A percentile compares a stretch with the other conserved stretches of the same genome.
These are phyloP conservation scores for Cnidoscolus chayamansa DNA, from an alignment of 441 rosid species.

Conservation along the genomic window DNA sequence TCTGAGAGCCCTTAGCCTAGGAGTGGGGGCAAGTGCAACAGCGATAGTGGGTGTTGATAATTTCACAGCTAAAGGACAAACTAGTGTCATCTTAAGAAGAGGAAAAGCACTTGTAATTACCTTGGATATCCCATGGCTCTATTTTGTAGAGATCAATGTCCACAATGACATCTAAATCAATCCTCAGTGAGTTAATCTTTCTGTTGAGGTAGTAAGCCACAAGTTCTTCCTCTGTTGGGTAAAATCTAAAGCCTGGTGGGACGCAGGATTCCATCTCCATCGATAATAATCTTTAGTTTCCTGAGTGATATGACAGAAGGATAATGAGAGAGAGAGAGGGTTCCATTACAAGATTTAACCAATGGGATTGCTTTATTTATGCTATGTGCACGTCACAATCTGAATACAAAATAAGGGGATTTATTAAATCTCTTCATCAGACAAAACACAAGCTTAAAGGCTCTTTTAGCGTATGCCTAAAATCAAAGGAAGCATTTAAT, in stretches of 20 bases:
- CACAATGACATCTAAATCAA: constrained; percentile 69
- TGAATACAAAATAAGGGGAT: too few species aligned
- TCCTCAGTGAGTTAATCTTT: constrained; percentile 64
- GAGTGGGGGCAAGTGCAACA: too few species aligned
- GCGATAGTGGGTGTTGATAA: too few species aligned
- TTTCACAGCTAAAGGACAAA: too few species aligned
- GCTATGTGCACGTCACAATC: constrained; percentile 1
- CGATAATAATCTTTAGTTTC: constrained; percentile 22
- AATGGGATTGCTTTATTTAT: constrained; percentile 5
- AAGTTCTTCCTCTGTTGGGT: constrained; percentile 95
- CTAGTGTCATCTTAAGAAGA: too few species aligned
- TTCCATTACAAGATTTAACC: constrained; percentile 25
- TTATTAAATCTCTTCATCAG: too few species aligned
- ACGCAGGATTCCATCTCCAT: constrained; percentile 58
- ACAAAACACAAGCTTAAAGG: too few species aligned
- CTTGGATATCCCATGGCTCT: constrained; percentile 99
- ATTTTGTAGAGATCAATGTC: constrained; percentile 93
- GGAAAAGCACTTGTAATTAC: constrained; percentile 29
- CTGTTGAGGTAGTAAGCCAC: constrained; percentile 84
- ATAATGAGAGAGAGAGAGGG: constrained; percentile 20
- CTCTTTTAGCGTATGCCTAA: constrained; percentile 32
- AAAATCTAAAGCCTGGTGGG: constrained; percentile 95
- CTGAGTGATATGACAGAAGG: constrained; percentile 13
- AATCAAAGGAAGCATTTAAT: constrained; percentile 29
- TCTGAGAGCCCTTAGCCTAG: too few species aligned